Evolutionary conservation across 257 asterid genomes (phyloP).

Genomic region (Rauvolfia tetraphylla): DNA sequence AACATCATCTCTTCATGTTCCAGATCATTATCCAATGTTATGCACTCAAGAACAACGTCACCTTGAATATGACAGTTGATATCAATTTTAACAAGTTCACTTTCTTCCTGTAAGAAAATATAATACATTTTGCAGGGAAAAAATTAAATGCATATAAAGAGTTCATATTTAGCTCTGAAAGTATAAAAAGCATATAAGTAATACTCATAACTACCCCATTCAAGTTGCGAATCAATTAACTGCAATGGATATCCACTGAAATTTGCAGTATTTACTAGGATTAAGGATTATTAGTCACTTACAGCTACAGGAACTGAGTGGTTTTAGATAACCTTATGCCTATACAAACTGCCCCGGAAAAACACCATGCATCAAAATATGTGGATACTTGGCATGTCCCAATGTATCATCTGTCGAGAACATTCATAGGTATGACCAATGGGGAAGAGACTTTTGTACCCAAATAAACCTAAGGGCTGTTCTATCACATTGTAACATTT

Average conservation of each 20-base stretch:
- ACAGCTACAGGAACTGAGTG: neutral
- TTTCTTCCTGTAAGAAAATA: conserved; percentile 55
- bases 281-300: neutral
- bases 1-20: conserved; percentile 57
- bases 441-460: neutral
- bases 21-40: conserved; percentile 37
- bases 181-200: neutral
- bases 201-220: neutral
- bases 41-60: conserved; percentile 72
- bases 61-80: conserved; percentile 68
- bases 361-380: neutral
- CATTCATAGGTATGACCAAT: neutral
- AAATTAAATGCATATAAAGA: neutral
- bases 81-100: conserved; percentile 52
- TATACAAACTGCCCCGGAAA: neutral
- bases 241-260: neutral
- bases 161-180: too few species aligned
- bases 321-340: neutral
- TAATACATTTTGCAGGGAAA: conserved; percentile 13
- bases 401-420: neutral
- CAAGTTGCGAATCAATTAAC: neutral
- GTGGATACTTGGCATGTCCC: neutral
- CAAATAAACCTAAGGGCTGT: neutral
- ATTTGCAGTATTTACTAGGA: neutral
- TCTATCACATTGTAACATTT: neutral